Evolutionary conservation across 2,329 filamentous ascomycete genomes (phyloP).

Genomic region (Cladosporium sp.): DNA sequence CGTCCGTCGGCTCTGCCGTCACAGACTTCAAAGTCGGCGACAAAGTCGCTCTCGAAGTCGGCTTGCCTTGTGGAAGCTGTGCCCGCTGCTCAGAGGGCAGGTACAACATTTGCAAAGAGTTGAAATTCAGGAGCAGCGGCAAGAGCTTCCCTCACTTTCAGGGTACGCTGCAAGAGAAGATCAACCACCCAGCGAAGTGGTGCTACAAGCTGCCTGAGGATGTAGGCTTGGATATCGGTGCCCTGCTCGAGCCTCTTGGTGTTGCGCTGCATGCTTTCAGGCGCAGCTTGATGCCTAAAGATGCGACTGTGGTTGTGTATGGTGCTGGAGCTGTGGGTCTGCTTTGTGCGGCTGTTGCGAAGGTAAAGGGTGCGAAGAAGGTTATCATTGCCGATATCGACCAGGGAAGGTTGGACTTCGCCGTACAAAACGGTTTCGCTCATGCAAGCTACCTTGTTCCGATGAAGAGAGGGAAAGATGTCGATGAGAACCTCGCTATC

Average conservation of each 20-base stretch:
- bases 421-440: constrained; percentile 51
- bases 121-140: constrained; percentile 60
- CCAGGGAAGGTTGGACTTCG: constrained; percentile 56
- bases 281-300: constrained; percentile 50
- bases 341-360: constrained; percentile 58
- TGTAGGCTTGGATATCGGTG: constrained; percentile 57
- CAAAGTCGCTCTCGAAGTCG: constrained; percentile 89
- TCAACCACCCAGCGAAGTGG: constrained; percentile 62
- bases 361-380: constrained; percentile 53
- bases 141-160: constrained; percentile 63
- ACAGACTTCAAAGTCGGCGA: constrained; percentile 67
- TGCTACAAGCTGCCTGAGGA: constrained; percentile 58
- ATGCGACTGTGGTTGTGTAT: constrained; percentile 57
- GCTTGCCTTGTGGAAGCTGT: constrained; percentile 73
- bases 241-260: constrained; percentile 60
- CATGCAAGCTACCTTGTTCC: constrained; percentile 48
- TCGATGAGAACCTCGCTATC: constrained; percentile 56
- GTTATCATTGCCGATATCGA: constrained; percentile 65
- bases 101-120: constrained; percentile 62
- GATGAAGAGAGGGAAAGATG: constrained; percentile 47
- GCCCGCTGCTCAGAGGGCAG: constrained; percentile 56
- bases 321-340: constrained; percentile 63
- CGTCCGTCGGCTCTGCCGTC: constrained; percentile 61
- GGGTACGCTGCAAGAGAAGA: constrained; percentile 62
- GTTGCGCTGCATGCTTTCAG: constrained; percentile 62